phyloP scores from a whole-genome alignment of 1,139 yeast genomes.

The Diutina sp. region DNA sequence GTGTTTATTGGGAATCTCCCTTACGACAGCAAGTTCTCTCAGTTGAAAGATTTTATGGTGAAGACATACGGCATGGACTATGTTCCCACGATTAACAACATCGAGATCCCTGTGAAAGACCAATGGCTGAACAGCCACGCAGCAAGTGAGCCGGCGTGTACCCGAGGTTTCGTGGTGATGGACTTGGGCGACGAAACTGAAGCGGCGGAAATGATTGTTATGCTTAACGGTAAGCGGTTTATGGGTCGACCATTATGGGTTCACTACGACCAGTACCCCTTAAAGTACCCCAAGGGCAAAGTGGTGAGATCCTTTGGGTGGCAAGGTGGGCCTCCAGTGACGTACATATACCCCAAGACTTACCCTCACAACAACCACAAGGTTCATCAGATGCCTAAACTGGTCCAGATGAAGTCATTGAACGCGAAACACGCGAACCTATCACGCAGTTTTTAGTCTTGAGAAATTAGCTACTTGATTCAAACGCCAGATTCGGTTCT shows the following conservation, averaged over 20 bases:
- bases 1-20: neutral
- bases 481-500: slow-evolving; percentile 10
- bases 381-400: too few species aligned
- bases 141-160: neutral
- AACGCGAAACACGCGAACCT: too few species aligned
- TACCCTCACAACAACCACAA: too few species aligned
- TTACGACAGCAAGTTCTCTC: neutral
- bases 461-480: too few species aligned
- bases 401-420: too few species aligned
- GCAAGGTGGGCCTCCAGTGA: neutral
- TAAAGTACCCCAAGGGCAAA: neutral
- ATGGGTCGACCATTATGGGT: neutral
- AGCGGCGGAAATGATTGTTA: neutral
- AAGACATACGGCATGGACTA: neutral
- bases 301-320: neutral
- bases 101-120: neutral
- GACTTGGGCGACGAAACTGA: neutral
- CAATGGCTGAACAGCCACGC: neutral
- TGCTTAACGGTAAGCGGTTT: neutral
- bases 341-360: neutral
- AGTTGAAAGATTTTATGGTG: neutral
- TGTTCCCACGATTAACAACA: neutral
- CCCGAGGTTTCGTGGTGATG: neutral
- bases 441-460: too few species aligned
- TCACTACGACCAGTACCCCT: neutral